These are phyloP conservation scores for Cicer yamashitae DNA, from an alignment of 306 rosid species.

Conservation along the genomic window DNA sequence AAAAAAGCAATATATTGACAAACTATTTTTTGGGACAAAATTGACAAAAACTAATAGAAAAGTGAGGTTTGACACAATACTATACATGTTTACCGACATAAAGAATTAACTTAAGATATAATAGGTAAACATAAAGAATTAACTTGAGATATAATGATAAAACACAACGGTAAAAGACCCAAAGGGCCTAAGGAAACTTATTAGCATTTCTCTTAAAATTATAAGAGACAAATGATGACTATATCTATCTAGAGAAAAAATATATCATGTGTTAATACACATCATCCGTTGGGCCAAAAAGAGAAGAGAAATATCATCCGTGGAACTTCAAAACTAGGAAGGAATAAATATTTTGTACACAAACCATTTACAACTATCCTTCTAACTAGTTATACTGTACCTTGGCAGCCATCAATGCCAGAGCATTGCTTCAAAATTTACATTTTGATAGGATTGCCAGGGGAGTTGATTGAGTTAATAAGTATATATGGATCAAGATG, in stretches of 20 bases:
- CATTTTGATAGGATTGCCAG: slow-evolving; percentile 20
- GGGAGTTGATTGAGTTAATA: slow-evolving; percentile 18
- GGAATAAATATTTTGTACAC: slow-evolving; percentile 29
- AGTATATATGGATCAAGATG: slow-evolving; percentile 23
- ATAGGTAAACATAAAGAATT: no score
- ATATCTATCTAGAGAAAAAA: neutral
- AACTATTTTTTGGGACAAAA: no score
- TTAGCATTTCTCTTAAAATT: no score
- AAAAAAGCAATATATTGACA: no score
- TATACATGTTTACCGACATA: no score
- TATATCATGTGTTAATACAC: neutral
- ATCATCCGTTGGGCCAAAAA: neutral
- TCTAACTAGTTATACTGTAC: slow-evolving; percentile 10
- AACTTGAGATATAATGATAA: no score
- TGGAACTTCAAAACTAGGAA: neutral
- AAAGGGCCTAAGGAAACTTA: no score
- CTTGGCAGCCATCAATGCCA: slow-evolving; percentile 32
- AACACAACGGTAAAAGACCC: no score
- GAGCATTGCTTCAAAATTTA: slow-evolving; percentile 35
- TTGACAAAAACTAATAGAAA: no score
- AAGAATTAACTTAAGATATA: no score
- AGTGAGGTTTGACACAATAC: no score
- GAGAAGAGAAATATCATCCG: neutral
- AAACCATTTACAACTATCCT: slow-evolving; percentile 49
- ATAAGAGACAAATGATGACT: neutral